These are phyloP conservation scores for Vigna unguiculata DNA, from an alignment of 306 rosid genomes.

Conservation along the genomic window DNA sequence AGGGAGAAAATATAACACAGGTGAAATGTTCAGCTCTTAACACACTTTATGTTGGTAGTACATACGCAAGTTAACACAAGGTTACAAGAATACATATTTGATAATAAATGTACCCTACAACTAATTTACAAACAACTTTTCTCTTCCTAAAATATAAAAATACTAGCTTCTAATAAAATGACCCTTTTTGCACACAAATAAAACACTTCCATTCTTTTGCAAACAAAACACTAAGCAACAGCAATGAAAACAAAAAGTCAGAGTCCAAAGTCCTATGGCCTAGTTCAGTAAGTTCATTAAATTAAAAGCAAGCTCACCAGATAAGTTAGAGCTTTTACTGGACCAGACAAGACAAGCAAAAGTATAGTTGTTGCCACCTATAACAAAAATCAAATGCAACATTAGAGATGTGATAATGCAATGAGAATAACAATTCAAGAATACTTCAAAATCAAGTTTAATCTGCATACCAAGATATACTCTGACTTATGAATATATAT, in stretches of 20 bases:
- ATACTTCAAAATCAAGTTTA: neutral
- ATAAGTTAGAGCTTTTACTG: slow-evolving; percentile 87
- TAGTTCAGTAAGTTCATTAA: slow-evolving; percentile 22
- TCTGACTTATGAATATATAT: neutral
- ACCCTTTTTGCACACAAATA: neutral
- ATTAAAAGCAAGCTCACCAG: slow-evolving; percentile 65
- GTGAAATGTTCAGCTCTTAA: slow-evolving; percentile 1
- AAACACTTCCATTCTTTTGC: neutral
- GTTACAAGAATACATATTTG: slow-evolving; percentile 5
- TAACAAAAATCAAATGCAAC: slow-evolving; percentile 40
- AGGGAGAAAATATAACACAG: neutral
- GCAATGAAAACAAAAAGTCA: slow-evolving; percentile 28
- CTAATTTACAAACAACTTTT: slow-evolving; percentile 17
- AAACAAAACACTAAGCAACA: slow-evolving; percentile 23
- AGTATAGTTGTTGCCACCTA: slow-evolving; percentile 93
- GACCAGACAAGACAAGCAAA: slow-evolving; percentile 88
- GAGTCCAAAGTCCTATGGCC: slow-evolving; percentile 4
- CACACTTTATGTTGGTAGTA: slow-evolving; percentile 1
- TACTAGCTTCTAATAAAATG: neutral
- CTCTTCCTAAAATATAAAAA: slow-evolving; percentile 1
- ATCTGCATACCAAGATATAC: neutral
- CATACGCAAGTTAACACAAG: neutral
- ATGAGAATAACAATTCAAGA: slow-evolving; percentile 35
- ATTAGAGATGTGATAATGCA: slow-evolving; percentile 24
- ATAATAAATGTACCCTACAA: slow-evolving; percentile 22